Percentiles rank a stretch among this genome's conserved stretches.
These are phyloP conservation scores for Hsuehochloa calcarea DNA, from an alignment of 176 grass and related monocot genomes.

Conservation along the genomic window DNA sequence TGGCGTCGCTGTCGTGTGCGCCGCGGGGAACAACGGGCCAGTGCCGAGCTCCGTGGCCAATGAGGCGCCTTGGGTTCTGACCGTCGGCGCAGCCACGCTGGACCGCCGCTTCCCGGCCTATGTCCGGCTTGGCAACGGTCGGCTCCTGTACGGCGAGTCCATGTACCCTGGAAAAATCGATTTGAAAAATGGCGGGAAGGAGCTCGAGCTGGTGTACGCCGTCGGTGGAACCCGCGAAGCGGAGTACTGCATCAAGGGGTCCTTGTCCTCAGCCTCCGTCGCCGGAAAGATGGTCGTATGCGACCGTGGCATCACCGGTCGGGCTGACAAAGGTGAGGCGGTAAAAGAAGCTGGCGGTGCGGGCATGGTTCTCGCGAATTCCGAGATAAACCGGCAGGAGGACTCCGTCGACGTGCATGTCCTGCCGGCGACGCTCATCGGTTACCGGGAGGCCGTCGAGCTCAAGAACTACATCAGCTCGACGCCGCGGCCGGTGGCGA, in stretches of 20 bases:
- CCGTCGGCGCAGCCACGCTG: conserved; percentile 63
- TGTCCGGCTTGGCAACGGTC: conserved; percentile 59
- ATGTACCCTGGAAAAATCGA: conserved; percentile 66
- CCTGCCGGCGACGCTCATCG: conserved; percentile 60
- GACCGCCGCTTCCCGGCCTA: conserved; percentile 75
- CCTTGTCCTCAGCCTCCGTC: conserved; percentile 50
- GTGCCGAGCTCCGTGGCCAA: conserved; percentile 64
- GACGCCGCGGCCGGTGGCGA: conserved; percentile 37
- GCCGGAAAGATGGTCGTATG: conserved; percentile 80
- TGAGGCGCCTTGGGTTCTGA: conserved; percentile 76
- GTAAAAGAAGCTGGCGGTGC: conserved; percentile 65
- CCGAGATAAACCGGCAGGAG: conserved; percentile 73
- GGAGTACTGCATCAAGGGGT: conserved; percentile 69
- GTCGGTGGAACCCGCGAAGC: conserved; percentile 45
- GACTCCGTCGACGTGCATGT: conserved; percentile 88
- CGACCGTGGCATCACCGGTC: conserved; percentile 67
- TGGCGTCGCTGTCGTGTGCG: conserved; percentile 71
- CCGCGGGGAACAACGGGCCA: conserved; percentile 77
- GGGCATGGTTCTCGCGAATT: conserved; percentile 74
- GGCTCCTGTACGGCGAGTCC: conserved; percentile 78
- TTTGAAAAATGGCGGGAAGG: conserved; percentile 71
- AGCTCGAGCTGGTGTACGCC: conserved; percentile 64
- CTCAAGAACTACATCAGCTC: conserved; percentile 77
- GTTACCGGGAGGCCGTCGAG: conserved; percentile 51
- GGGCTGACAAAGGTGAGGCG: conserved; percentile 70